A percentile compares a stretch with the other conserved stretches of the same genome.
Evolutionary conservation across 176 grass and related monocot genomes (phyloP).

Genomic region (Oropetium thomaeum): DNA sequence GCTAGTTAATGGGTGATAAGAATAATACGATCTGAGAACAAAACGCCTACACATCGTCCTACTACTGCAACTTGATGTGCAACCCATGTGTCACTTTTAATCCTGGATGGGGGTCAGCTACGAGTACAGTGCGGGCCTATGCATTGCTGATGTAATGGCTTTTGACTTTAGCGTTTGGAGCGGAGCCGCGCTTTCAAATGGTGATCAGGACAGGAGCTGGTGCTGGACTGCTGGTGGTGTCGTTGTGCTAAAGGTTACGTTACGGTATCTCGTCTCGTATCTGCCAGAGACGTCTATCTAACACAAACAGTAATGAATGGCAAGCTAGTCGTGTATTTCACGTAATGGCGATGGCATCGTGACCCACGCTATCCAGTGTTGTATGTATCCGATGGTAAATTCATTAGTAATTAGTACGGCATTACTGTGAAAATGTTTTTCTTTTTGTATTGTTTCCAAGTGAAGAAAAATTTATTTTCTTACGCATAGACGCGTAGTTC

Average conservation of each 20-base stretch:
- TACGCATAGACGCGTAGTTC: too few relatives aligned
- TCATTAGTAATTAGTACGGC: too few relatives aligned
- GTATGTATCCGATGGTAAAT: too few relatives aligned
- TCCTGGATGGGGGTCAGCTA: background rate
- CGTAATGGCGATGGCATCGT: background rate
- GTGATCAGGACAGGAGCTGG: background rate
- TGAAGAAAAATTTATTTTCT: too few relatives aligned
- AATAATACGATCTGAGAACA: background rate
- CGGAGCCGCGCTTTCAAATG: background rate
- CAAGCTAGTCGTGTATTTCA: background rate
- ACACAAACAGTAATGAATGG: background rate
- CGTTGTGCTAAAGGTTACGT: background rate
- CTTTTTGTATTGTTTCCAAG: too few relatives aligned
- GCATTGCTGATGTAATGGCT: background rate
- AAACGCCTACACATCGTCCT: too few relatives aligned
- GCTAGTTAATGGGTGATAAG: too few relatives aligned
- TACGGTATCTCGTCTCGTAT: background rate
- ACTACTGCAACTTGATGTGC: background rate
- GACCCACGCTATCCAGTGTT: background rate
- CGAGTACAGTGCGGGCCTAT: too few relatives aligned
- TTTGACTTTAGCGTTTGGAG: slow-evolving; percentile 27
- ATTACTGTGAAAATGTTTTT: too few relatives aligned
- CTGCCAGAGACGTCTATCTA: background rate
- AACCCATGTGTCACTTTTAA: background rate
- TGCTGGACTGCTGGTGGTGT: background rate